Percentiles rank a stretch among this genome's conserved stretches.
phyloP scores from a whole-genome alignment of 768 basidiomycete genomes.

The Lyophyllum decastes region DNA sequence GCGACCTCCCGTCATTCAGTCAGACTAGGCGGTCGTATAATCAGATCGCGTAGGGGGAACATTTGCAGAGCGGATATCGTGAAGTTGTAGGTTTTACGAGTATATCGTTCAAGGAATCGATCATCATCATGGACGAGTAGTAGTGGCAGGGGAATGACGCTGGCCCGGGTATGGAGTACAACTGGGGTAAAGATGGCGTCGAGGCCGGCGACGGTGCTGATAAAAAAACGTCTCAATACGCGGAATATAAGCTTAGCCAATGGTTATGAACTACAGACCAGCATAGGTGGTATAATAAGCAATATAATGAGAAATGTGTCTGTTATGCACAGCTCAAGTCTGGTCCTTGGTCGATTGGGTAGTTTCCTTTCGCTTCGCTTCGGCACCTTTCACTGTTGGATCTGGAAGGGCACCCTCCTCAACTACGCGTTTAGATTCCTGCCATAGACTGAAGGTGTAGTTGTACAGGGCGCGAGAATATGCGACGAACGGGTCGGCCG shows the following conservation, averaged over 20 bases:
- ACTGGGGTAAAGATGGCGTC: neutral
- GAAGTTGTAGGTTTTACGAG: neutral
- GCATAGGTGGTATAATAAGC: neutral
- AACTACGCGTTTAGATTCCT: constrained; percentile 59
- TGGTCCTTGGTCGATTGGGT: neutral
- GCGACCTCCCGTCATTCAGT: neutral
- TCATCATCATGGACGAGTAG: neutral
- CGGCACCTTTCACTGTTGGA: neutral
- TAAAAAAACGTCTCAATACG: neutral
- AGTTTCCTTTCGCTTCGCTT: constrained; percentile 4
- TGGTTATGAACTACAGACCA: neutral
- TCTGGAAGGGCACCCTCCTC: constrained; percentile 38
- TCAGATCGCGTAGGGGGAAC: neutral
- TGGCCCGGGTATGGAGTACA: neutral
- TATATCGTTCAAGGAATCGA: neutral
- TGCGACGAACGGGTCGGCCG: constrained; percentile 42
- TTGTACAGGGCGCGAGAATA: constrained; percentile 70
- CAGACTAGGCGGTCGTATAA: too few relatives aligned
- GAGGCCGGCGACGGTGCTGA: neutral
- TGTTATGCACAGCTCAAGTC: neutral
- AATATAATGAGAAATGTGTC: neutral
- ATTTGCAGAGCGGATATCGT: neutral
- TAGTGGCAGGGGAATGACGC: neutral
- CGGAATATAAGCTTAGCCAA: neutral
- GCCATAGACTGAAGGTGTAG: constrained; percentile 69